Percentiles rank a stretch among this genome's conserved stretches.
Evolutionary conservation across 73 alveolate species (phyloP).

Genomic region (Vitrella brassicaformis): DNA sequence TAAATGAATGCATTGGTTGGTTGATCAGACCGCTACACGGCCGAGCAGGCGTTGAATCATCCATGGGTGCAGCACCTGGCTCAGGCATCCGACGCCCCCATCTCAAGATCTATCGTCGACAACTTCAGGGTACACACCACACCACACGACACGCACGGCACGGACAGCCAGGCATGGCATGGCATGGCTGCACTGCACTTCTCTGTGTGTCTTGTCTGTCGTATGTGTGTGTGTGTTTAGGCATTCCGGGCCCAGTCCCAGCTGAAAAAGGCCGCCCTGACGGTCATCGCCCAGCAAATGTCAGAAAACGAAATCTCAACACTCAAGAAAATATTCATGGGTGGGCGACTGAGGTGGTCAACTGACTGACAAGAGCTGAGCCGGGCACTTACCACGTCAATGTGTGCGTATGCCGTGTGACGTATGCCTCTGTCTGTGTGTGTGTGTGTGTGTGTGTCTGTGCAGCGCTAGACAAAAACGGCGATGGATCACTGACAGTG

Average conservation of each 20-base stretch:
- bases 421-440: not conserved
- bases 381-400: too few species aligned
- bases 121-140: not conserved
- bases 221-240: not conserved
- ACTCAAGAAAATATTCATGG: not conserved
- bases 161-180: not conserved
- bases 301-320: not conserved
- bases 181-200: not conserved
- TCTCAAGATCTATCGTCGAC: not conserved
- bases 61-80: slow-evolving; percentile 1
- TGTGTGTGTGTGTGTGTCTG: not conserved
- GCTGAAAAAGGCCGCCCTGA: not conserved
- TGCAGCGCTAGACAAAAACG: slow-evolving; percentile 8
- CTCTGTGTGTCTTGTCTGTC: not conserved
- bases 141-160: too few species aligned
- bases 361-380: too few species aligned
- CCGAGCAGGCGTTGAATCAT: slow-evolving; percentile 43
- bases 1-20: not conserved
- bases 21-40: slow-evolving; percentile 48
- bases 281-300: not conserved
- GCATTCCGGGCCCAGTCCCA: not conserved
- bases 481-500: slow-evolving; percentile 31
- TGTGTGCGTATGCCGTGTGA: not conserved
- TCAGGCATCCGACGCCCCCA: not conserved
- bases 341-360: too few species aligned